Evolutionary conservation across 441 rosid genomes (phyloP).

Genomic region (Gossypium laxum): DNA sequence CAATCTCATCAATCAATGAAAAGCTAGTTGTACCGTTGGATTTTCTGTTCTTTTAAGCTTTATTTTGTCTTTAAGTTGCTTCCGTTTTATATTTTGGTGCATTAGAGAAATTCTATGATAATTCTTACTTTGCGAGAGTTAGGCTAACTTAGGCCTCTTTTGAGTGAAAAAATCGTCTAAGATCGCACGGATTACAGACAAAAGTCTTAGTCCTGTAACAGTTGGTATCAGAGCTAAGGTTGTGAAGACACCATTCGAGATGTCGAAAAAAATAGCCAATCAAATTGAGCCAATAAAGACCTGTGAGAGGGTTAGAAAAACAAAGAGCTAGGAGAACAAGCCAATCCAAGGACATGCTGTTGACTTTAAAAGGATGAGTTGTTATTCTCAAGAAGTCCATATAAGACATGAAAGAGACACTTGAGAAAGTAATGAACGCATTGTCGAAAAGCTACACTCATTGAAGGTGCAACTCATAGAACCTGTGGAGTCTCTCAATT

Average conservation of each 20-base stretch:
- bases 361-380: background rate
- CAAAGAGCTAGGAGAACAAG: background rate
- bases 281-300: background rate
- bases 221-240: background rate
- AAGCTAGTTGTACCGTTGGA: too few relatives aligned
- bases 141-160: background rate
- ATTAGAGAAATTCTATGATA: too few relatives aligned
- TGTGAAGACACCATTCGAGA: too few relatives aligned
- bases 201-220: background rate
- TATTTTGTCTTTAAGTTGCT: too few relatives aligned
- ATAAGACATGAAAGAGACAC: background rate
- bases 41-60: background rate
- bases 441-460: background rate
- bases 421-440: background rate
- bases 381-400: background rate
- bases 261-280: background rate
- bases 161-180: background rate
- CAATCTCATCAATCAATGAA: too few relatives aligned
- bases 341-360: background rate
- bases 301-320: too few relatives aligned
- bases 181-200: background rate
- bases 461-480: background rate
- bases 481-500: background rate
- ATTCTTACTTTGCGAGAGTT: background rate
- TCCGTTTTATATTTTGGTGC: background rate